phyloP scores from a whole-genome alignment of 2,329 filamentous ascomycete species.

The Apiospora malaysiana region DNA sequence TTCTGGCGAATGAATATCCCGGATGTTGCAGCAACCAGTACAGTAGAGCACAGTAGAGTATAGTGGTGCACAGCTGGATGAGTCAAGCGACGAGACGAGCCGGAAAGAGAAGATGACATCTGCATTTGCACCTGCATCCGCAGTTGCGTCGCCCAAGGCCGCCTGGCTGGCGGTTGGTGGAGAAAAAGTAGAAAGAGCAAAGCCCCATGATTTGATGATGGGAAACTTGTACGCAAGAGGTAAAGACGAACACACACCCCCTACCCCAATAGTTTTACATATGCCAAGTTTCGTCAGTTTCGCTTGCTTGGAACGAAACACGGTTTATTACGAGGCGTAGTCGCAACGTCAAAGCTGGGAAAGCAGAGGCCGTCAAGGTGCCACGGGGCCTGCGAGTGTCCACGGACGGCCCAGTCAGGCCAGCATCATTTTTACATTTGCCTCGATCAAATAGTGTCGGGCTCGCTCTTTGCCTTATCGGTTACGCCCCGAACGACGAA shows the following conservation, averaged over 20 bases:
- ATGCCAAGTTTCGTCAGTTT: slow-evolving; percentile 17
- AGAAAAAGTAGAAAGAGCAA: neutral
- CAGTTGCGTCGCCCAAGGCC: neutral
- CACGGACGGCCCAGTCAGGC: neutral
- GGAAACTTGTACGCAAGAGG: slow-evolving; percentile 12
- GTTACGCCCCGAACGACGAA: neutral
- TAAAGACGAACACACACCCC: slow-evolving; percentile 7
- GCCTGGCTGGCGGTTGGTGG: neutral
- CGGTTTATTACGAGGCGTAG: neutral
- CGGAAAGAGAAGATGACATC: neutral
- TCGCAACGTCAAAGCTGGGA: slow-evolving; percentile 7
- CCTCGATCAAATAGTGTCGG: neutral
- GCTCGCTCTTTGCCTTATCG: slow-evolving; percentile 1
- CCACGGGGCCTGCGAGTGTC: neutral
- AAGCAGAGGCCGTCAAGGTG: slow-evolving; percentile 5
- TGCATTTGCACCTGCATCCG: neutral
- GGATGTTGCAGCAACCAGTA: neutral
- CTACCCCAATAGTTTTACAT: neutral
- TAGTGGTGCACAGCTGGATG: neutral
- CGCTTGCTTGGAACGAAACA: slow-evolving; percentile 14
- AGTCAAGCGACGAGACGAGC: neutral
- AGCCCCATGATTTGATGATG: neutral
- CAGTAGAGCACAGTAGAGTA: neutral
- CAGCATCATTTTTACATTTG: slow-evolving; percentile 6
- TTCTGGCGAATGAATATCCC: neutral